Base-by-base conservation (phyloP, 495 filamentous ascomycete genomes). In the Symbiotaphrina buchneri region DNA sequence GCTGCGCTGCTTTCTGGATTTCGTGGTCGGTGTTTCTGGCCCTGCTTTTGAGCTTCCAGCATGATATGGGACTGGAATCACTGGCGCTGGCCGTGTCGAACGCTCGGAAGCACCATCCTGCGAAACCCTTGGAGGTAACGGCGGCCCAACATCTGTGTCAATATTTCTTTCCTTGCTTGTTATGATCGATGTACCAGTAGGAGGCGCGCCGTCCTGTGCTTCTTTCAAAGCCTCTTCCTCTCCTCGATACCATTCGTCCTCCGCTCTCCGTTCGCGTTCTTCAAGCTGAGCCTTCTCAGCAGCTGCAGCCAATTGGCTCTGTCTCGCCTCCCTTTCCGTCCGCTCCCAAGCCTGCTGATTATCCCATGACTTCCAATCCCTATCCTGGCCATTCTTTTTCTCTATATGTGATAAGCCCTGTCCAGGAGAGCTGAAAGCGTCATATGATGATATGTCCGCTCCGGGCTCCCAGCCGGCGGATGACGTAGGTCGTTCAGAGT, bases 1-100 rank as follows among this genome's bases (percentile, higher is more conserved):
- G 23, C 61, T 57, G 37, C 60, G 48, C 39, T 66, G 60, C 26
- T 54, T 27, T 22, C 17, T 26, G 5, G 21, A 6, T 28, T 35
- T 22, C 8, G 26, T 11, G 6, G 15, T 10, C 21, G 1, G 6
- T 10, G n/a, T 15, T 32, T 28, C 18, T 2, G 11, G 18, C 5
- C 20, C 7, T n/a, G 28, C 3, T 17, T n/a, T n/a, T n/a, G n/a
- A n/a, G n/a, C n/a, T n/a, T n/a, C n/a, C n/a, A n/a, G n/a, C n/a
- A n/a, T n/a, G n/a, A n/a, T n/a, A n/a, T n/a, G n/a, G n/a, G n/a
- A n/a, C n/a, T n/a, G n/a, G n/a, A n/a, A n/a, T n/a, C n/a, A n/a
- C n/a, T n/a, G n/a, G n/a, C n/a, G n/a, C n/a, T n/a, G n/a, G n/a
- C n/a, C n/a, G n/a, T n/a, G n/a, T n/a, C n/a, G n/a, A n/a, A n/a